Evolutionary conservation across 345 rosid genomes (phyloP).

Genomic region (Gossypium sturtianum): DNA sequence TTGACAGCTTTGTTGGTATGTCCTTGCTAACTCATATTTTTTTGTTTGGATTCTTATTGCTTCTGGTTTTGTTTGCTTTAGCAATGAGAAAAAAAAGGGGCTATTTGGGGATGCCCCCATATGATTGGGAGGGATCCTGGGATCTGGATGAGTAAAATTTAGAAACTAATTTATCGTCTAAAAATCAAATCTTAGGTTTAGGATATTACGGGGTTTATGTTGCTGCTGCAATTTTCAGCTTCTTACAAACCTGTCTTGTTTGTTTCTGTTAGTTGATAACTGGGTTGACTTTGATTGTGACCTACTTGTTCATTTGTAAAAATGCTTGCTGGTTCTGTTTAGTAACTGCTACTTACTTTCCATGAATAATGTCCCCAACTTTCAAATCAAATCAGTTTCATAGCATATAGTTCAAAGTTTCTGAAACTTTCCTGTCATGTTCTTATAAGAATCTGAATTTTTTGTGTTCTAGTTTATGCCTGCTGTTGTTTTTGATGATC

Average conservation of each 20-base stretch:
- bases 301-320: neutral
- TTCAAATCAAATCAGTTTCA: neutral
- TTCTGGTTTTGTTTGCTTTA: constrained; percentile 9
- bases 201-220: neutral
- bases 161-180: neutral
- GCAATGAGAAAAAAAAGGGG: neutral
- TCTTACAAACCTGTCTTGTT: neutral
- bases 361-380: neutral
- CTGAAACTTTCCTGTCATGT: neutral
- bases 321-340: neutral
- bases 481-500: constrained; percentile 9
- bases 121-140: constrained; percentile 3
- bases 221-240: neutral
- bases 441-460: neutral
- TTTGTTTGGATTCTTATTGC: neutral
- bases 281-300: constrained; percentile 4
- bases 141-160: constrained; percentile 22
- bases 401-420: neutral
- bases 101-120: constrained; percentile 13
- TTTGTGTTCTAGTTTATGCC: neutral
- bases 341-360: neutral
- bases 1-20: constrained; percentile 25
- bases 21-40: constrained; percentile 5
- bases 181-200: constrained; percentile 1
- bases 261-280: constrained; percentile 3